A percentile compares a stretch with the other conserved stretches of the same genome.
phyloP scores from a whole-genome alignment of 257 asterid genomes.

The Prunella vulgaris region DNA sequence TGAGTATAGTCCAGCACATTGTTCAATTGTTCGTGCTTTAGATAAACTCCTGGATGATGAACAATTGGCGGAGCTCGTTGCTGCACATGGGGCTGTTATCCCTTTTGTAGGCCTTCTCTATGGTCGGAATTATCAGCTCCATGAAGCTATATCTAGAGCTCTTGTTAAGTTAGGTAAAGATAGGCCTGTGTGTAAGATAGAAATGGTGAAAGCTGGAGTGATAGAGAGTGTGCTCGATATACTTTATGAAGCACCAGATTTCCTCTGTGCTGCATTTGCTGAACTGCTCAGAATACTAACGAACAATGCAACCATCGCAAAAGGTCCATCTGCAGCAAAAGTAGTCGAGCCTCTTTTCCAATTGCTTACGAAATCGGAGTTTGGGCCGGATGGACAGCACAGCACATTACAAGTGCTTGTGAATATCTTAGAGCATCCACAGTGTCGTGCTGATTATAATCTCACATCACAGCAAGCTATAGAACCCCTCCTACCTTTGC shows the following conservation, averaged over 20 bases:
- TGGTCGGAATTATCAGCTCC: constrained; percentile 78
- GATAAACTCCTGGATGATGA: constrained; percentile 92
- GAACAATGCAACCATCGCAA: constrained; percentile 90
- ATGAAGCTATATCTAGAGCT: constrained; percentile 88
- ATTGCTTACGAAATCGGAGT: constrained; percentile 66
- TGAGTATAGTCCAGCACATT: constrained; percentile 81
- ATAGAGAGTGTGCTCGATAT: constrained; percentile 77
- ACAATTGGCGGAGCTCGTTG: constrained; percentile 92
- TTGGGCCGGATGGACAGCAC: constrained; percentile 93
- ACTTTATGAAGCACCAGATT: constrained; percentile 92
- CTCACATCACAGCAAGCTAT: constrained; percentile 79
- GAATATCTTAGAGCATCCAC: constrained; percentile 91
- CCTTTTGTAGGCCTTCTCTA: constrained; percentile 91
- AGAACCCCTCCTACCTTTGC: constrained; percentile 83
- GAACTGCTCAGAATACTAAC: constrained; percentile 93
- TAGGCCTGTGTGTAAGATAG: constrained; percentile 93
- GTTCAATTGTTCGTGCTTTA: constrained; percentile 79
- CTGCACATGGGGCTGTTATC: constrained; percentile 95
- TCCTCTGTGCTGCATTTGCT: constrained; percentile 86
- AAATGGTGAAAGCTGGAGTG: constrained; percentile 95
- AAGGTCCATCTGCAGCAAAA: constrained; percentile 94
- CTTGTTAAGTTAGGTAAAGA: constrained; percentile 95
- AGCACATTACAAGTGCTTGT: constrained; percentile 92
- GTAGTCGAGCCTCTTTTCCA: constrained; percentile 88
- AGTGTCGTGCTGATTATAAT: constrained; percentile 76